Evolutionary conservation across 73 alveolate genomes (phyloP).

Genomic region (Blepharisma stoltei): DNA sequence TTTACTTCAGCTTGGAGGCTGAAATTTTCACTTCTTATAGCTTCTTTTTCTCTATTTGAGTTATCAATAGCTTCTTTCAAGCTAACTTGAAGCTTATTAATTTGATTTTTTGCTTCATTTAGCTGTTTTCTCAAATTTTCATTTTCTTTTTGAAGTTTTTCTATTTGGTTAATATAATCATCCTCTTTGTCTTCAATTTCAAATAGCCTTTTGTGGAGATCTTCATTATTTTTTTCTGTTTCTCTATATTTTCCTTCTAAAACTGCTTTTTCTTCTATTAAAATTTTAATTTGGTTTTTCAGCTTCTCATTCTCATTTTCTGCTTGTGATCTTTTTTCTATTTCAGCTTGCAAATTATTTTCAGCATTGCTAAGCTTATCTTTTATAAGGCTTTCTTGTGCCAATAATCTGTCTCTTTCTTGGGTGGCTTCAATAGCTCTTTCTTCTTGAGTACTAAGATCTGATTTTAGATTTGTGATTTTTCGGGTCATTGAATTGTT

Average conservation of each 20-base stretch:
- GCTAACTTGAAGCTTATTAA: neutral
- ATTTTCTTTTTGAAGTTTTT: neutral
- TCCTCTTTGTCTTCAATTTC: conserved; percentile 10
- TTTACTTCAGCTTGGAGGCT: neutral
- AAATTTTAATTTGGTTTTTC: neutral
- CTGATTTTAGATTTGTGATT: neutral
- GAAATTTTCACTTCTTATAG: neutral
- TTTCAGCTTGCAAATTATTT: neutral
- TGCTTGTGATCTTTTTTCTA: neutral
- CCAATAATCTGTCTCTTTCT: neutral
- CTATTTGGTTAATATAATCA: neutral
- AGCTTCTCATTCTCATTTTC: neutral
- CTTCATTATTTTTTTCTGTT: conserved; percentile 19
- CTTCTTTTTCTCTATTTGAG: neutral
- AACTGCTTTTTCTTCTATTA: neutral
- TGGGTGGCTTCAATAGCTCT: neutral
- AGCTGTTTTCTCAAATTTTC: neutral
- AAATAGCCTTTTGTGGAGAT: neutral
- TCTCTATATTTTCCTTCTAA: neutral
- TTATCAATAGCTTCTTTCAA: neutral
- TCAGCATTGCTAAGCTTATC: neutral
- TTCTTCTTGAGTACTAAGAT: neutral
- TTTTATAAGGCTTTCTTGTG: neutral
- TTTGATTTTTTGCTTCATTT: neutral
- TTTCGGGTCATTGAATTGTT: neutral